These are phyloP conservation scores for Clonostachys byssicola DNA, from an alignment of 2,329 filamentous ascomycete genomes.

Conservation along the genomic window DNA sequence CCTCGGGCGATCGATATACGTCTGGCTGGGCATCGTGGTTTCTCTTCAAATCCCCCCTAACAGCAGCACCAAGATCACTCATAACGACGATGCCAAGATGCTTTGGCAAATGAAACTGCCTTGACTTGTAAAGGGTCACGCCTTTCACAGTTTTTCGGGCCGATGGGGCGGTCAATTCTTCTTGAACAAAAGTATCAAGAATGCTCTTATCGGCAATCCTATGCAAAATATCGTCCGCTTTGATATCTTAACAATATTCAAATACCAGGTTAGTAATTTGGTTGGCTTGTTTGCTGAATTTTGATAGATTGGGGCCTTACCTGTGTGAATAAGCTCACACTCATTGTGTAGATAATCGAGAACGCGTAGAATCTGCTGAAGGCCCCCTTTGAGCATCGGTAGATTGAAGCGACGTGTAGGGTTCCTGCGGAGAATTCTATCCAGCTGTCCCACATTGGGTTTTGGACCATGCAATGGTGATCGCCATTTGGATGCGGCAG, in stretches of 20 bases:
- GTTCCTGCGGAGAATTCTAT: conserved; percentile 27
- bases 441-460: conserved; percentile 32
- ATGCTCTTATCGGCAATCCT: conserved; percentile 3
- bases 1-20: conserved; percentile 13
- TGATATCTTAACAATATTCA: conserved; percentile 23
- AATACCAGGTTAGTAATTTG: not conserved
- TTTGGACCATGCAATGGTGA: conserved; percentile 27
- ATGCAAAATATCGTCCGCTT: conserved; percentile 32
- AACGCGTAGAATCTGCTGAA: conserved; percentile 24
- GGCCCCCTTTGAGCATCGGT: conserved; percentile 6
- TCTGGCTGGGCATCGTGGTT: conserved; percentile 4
- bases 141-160: not conserved
- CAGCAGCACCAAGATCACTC: not conserved
- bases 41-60: not conserved
- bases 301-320: conserved; percentile 8
- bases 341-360: conserved; percentile 33
- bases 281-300: not conserved
- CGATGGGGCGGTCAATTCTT: not conserved
- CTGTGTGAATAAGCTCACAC: conserved; percentile 35
- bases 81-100: too few species aligned
- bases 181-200: conserved; percentile 2
- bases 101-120: conserved; percentile 1
- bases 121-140: not conserved
- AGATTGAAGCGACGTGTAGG: conserved; percentile 24
- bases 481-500: conserved; percentile 7